phyloP scores from a whole-genome alignment of 2,329 filamentous ascomycete species.

The Fusarium luffae region DNA sequence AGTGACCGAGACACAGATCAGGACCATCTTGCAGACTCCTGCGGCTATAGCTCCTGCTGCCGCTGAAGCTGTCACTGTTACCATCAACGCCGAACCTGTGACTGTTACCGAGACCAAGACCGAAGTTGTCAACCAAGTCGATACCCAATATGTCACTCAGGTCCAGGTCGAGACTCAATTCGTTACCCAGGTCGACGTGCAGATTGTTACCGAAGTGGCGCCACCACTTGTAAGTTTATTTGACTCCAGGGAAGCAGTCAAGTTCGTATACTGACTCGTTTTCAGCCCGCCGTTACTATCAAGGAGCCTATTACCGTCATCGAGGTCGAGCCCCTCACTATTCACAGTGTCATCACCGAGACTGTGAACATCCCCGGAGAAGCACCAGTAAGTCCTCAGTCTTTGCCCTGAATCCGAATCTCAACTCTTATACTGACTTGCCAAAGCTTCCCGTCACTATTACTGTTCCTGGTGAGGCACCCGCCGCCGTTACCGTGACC shows the following conservation, averaged over 20 bases:
- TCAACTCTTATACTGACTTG: not conserved
- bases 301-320: constrained; percentile 32
- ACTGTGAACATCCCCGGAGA: constrained; percentile 31
- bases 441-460: not conserved
- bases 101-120: constrained; percentile 27
- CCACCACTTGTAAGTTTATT: constrained; percentile 28
- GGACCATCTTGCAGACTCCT: constrained; percentile 28
- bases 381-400: constrained; percentile 30
- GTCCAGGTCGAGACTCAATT: constrained; percentile 22
- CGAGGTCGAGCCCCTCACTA: constrained; percentile 20
- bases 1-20: constrained; percentile 32
- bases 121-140: constrained; percentile 20
- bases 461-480: not conserved
- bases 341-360: not conserved
- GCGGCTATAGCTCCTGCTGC: not conserved
- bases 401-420: not conserved
- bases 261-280: not conserved
- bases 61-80: constrained; percentile 35
- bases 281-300: constrained; percentile 28
- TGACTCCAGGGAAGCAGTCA: rapidly evolving
- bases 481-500: not conserved
- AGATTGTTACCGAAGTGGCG: constrained; percentile 27
- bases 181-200: constrained; percentile 13
- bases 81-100: constrained; percentile 23
- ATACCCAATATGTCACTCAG: constrained; percentile 33